phyloP scores from a whole-genome alignment of 2,329 filamentous ascomycete genomes.

The Fusarium sp. region DNA sequence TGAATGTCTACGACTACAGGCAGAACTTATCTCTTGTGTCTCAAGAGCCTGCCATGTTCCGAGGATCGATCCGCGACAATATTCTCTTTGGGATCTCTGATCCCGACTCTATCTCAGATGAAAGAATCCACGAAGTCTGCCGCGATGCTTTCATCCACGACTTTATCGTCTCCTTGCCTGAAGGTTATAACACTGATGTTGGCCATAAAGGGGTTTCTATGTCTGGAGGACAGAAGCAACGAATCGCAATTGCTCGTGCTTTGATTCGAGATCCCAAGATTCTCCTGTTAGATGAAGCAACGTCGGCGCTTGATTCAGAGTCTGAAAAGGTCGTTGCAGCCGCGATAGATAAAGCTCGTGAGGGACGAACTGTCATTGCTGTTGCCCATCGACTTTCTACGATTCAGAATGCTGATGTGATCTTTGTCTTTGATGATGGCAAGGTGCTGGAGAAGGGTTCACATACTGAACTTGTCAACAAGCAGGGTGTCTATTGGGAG shows the following conservation, averaged over 20 bases:
- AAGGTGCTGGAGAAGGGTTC: constrained; percentile 59
- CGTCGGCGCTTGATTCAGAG: constrained; percentile 73
- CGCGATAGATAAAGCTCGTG: constrained; percentile 75
- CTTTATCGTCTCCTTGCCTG: constrained; percentile 76
- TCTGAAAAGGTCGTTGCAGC: constrained; percentile 73
- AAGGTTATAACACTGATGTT: constrained; percentile 77
- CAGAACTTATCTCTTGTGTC: constrained; percentile 77
- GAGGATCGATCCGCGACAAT: constrained; percentile 79
- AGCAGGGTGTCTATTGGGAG: constrained; percentile 40
- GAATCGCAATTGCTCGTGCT: constrained; percentile 78
- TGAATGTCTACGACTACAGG: constrained; percentile 75
- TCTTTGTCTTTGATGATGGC: constrained; percentile 61
- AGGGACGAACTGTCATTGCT: constrained; percentile 76
- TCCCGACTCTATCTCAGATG: constrained; percentile 65
- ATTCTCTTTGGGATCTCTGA: constrained; percentile 73
- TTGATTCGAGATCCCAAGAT: constrained; percentile 75
- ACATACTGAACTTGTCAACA: constrained; percentile 50
- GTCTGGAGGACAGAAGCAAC: constrained; percentile 80
- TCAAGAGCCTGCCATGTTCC: constrained; percentile 81
- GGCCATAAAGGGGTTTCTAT: constrained; percentile 77
- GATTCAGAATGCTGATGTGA: constrained; percentile 60
- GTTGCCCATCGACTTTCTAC: constrained; percentile 71
- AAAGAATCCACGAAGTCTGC: constrained; percentile 68
- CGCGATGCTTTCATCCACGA: constrained; percentile 78
- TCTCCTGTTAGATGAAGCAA: constrained; percentile 80